Evolutionary conservation across 192 early-diverging fungal species (phyloP).

Genomic region (Gamsiella multidivaricata): DNA sequence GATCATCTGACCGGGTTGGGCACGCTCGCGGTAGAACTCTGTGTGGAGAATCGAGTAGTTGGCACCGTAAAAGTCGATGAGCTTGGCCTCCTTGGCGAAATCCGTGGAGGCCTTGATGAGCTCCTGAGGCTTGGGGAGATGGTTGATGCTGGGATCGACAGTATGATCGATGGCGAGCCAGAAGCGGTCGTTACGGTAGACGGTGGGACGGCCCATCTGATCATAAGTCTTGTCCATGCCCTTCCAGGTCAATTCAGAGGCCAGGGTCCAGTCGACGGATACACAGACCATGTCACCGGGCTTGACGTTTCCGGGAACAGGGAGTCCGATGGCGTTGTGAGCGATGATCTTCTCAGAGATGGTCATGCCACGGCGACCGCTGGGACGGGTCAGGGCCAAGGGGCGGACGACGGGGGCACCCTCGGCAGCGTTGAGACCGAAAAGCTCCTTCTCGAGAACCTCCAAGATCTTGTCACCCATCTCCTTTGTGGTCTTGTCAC

Average conservation of each 20-base stretch:
- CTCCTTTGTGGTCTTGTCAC: constrained; percentile 83
- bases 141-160: constrained; percentile 79
- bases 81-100: constrained; percentile 76
- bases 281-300: constrained; percentile 88
- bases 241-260: constrained; percentile 85
- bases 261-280: constrained; percentile 84
- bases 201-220: constrained; percentile 76
- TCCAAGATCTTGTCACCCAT: constrained; percentile 93
- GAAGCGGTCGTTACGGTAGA: constrained; percentile 83
- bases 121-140: constrained; percentile 74
- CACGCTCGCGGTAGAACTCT: constrained; percentile 86
- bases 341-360: constrained; percentile 83
- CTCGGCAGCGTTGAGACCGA: constrained; percentile 61
- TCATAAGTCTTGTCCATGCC: constrained; percentile 90
- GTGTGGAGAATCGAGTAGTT: constrained; percentile 87
- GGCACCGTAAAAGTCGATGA: constrained; percentile 79
- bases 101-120: constrained; percentile 72
- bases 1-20: constrained; percentile 82
- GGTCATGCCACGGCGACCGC: constrained; percentile 75
- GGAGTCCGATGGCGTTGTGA: constrained; percentile 78
- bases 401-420: constrained; percentile 31
- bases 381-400: constrained; percentile 59
- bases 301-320: constrained; percentile 72
- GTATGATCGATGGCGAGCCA: constrained; percentile 88
- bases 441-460: constrained; percentile 71